phyloP scores from a whole-genome alignment of 495 filamentous ascomycete species.

The Lophiotrema nucula region DNA sequence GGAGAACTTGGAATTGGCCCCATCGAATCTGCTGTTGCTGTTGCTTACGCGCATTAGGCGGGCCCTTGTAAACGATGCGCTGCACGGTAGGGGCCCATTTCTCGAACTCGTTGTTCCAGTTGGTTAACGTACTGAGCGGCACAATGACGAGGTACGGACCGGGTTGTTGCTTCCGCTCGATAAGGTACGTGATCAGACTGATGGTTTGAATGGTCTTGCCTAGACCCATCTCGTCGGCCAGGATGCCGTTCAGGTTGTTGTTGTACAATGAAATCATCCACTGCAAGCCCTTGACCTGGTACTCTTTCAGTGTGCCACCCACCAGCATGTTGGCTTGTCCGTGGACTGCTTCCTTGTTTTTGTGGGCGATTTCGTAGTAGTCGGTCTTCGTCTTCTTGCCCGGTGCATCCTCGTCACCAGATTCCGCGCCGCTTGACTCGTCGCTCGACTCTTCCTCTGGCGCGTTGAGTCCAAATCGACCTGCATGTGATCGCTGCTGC shows the following conservation, averaged over 20 bases:
- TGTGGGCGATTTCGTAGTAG: constrained; percentile 97
- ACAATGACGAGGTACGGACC: constrained; percentile 97
- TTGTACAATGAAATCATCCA: constrained; percentile 99
- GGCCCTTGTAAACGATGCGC: constrained; percentile 94
- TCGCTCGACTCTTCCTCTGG: constrained; percentile 46
- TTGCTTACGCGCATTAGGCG: constrained; percentile 81
- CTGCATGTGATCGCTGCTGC: constrained; percentile 79
- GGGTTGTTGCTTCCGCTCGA: constrained; percentile 89
- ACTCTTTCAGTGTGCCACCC: constrained; percentile 91
- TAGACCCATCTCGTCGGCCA: constrained; percentile 99
- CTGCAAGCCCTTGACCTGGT: constrained; percentile 95
- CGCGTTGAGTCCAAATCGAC: constrained; percentile 58
- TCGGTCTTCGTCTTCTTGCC: constrained; percentile 81
- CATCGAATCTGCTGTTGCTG: constrained; percentile 92
- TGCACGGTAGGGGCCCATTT: constrained; percentile 91
- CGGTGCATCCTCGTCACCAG: constrained; percentile 60
- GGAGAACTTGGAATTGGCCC: constrained; percentile 90
- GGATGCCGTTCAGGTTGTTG: constrained; percentile 98
- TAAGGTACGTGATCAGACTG: constrained; percentile 93
- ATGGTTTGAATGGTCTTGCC: constrained; percentile 99
- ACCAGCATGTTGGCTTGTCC: constrained; percentile 80
- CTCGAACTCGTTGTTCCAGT: constrained; percentile 98
- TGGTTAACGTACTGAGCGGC: constrained; percentile 87
- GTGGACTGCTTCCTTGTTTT: constrained; percentile 85
- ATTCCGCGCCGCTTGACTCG: constrained; percentile 61